phyloP scores from a whole-genome alignment of 176 grass and related monocot genomes.

The Ampelocalamus luodianensis region DNA sequence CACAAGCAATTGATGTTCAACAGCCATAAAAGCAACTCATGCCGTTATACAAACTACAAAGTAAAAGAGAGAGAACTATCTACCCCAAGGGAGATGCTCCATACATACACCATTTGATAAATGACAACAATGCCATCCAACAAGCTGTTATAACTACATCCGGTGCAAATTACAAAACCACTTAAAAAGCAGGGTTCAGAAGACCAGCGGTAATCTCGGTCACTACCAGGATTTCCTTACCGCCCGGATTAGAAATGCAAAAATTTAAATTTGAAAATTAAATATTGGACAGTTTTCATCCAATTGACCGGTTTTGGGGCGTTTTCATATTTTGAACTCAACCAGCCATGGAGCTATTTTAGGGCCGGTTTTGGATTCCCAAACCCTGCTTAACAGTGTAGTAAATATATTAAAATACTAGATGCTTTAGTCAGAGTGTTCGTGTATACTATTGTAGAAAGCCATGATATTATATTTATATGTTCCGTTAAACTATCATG shows the following conservation, averaged over 20 bases:
- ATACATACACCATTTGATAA: background rate
- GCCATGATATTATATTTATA: background rate
- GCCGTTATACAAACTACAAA: constrained; percentile 8
- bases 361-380: background rate
- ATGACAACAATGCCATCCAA: background rate
- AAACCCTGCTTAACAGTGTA: background rate
- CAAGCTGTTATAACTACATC: constrained; percentile 19
- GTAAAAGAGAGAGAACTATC: background rate
- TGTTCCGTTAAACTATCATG: background rate
- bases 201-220: background rate
- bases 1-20: background rate
- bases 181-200: background rate
- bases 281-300: background rate
- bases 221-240: background rate
- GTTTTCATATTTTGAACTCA: background rate
- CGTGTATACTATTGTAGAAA: background rate
- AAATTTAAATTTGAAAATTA: background rate
- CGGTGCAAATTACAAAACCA: background rate
- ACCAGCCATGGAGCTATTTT: background rate
- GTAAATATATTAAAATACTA: too few relatives aligned
- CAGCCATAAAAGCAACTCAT: constrained; percentile 15
- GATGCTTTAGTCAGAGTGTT: background rate
- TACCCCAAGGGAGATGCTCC: background rate
- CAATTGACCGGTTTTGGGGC: background rate
- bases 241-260: background rate